Conservation (phyloP, 2,329 filamentous ascomycete species). For the Fonsecaea nubica region DNA sequence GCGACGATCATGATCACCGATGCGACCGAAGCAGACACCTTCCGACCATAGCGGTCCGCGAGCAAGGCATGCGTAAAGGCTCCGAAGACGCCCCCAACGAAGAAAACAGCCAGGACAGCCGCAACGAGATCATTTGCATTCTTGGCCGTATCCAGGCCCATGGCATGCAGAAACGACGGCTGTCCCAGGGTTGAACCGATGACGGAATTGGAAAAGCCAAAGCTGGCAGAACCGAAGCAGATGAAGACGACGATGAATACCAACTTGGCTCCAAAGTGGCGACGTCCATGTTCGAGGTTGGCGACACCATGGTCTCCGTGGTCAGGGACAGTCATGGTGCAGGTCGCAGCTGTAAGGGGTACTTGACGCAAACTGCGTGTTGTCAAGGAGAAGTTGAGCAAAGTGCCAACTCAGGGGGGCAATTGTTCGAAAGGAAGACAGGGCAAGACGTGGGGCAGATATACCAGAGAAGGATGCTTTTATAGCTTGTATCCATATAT, state of each 20-base stretch:
- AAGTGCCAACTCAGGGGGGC: no score
- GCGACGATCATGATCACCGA: neutral
- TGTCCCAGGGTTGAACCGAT: slow-evolving; percentile 43
- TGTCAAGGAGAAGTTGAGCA: no score
- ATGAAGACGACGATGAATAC: slow-evolving; percentile 15
- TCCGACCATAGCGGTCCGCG: slow-evolving; percentile 8
- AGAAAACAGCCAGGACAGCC: slow-evolving; percentile 1
- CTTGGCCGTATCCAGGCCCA: slow-evolving; percentile 7
- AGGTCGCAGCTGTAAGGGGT: no score
- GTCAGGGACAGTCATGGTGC: no score
- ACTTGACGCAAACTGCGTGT: no score
- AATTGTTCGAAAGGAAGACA: no score
- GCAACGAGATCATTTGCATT: slow-evolving; percentile 1
- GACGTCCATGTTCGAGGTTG: neutral
- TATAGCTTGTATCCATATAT: no score
- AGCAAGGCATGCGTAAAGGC: neutral
- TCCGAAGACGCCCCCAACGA: slow-evolving; percentile 25
- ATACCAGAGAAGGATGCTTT: no score
- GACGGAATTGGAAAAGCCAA: slow-evolving; percentile 22
- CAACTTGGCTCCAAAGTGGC: neutral
- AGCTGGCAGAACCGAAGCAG: slow-evolving; percentile 4
- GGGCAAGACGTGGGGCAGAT: no score
- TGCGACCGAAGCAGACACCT: neutral
- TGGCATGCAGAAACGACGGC: slow-evolving; percentile 51
- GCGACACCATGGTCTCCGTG: no score